Evolutionary conservation across 805 yeast genomes (phyloP).

Genomic region (Saccharomycopsis selenospora): DNA sequence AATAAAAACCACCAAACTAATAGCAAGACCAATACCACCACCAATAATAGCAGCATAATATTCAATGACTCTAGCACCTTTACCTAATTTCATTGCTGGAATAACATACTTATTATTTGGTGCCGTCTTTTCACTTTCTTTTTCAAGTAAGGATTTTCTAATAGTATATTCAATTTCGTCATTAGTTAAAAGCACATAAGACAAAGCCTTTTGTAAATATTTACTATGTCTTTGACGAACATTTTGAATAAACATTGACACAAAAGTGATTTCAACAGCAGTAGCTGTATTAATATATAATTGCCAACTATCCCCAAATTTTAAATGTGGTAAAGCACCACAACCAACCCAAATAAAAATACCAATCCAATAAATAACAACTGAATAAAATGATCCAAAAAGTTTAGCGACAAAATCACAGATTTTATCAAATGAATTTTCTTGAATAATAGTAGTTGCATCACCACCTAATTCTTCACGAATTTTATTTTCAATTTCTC

Average conservation of each 20-base stretch:
- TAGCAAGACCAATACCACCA: constrained; percentile 34
- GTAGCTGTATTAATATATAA: constrained; percentile 36
- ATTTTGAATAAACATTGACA: constrained; percentile 34
- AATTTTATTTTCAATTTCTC: constrained; percentile 1
- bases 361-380: constrained; percentile 33
- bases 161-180: constrained; percentile 26
- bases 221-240: constrained; percentile 33
- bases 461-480: constrained; percentile 17
- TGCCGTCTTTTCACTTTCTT: constrained; percentile 22
- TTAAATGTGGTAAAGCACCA: constrained; percentile 28
- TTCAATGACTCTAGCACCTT: constrained; percentile 27
- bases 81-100: constrained; percentile 21
- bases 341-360: constrained; percentile 34
- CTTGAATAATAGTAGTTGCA: constrained; percentile 22
- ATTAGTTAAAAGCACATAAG: constrained; percentile 26
- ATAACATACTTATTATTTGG: constrained; percentile 26
- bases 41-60: constrained; percentile 38
- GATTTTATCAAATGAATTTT: constrained; percentile 31
- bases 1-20: constrained; percentile 30
- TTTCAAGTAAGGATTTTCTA: constrained; percentile 17
- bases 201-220: constrained; percentile 25
- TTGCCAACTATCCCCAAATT: constrained; percentile 34
- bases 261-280: constrained; percentile 32
- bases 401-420: constrained; percentile 25
- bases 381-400: constrained; percentile 30